phyloP scores from a whole-genome alignment of 2,329 filamentous ascomycete species.

The Sporothrix humicola region DNA sequence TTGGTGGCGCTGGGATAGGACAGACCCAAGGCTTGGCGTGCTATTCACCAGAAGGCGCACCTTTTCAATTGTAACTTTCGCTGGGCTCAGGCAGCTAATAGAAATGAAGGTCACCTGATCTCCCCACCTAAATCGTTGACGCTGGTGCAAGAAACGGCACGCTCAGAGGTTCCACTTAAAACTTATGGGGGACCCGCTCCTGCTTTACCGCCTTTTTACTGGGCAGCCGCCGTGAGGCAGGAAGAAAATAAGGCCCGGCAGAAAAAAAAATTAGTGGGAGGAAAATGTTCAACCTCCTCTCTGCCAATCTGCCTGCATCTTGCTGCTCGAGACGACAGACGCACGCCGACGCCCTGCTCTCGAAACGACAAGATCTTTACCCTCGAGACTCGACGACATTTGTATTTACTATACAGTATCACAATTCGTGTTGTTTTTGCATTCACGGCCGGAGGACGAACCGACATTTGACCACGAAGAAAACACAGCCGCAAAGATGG shows the following conservation, averaged over 20 bases:
- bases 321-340: background rate
- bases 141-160: background rate
- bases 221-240: background rate
- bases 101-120: too few relatives aligned
- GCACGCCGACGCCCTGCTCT: slow-evolving; percentile 7
- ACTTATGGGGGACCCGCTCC: background rate
- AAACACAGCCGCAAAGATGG: slow-evolving; percentile 26
- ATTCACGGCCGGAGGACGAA: background rate
- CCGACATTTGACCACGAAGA: background rate
- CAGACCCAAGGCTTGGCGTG: too few relatives aligned
- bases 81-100: too few relatives aligned
- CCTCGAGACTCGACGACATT: slow-evolving; percentile 11
- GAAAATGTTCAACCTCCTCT: slow-evolving; percentile 21
- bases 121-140: too few relatives aligned
- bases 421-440: background rate
- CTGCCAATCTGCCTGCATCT: background rate
- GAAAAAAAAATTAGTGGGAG: slow-evolving; percentile 32
- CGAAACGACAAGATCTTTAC: background rate
- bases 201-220: slow-evolving; percentile 28
- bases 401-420: background rate
- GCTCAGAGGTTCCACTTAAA: background rate
- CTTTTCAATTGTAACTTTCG: too few relatives aligned
- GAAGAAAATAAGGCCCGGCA: slow-evolving; percentile 36
- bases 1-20: too few relatives aligned
- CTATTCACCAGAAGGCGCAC: too few relatives aligned